These are phyloP conservation scores for Boletus rubropictus DNA, from an alignment of 768 basidiomycete genomes.

Conservation along the genomic window DNA sequence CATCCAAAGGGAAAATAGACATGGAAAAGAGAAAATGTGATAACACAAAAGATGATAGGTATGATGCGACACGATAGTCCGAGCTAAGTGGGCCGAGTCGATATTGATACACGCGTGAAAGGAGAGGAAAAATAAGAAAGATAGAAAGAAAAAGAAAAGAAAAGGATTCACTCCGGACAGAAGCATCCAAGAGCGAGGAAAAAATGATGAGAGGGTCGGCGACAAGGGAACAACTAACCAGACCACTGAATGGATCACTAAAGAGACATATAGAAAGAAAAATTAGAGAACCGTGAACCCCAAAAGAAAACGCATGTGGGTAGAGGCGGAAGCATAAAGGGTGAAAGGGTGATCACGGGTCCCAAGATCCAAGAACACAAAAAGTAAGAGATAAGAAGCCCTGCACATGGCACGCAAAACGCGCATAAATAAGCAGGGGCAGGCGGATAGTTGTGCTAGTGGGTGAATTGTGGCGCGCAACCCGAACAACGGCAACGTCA, in stretches of 20 bases:
- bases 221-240: slow-evolving; percentile 17
- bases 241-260: slow-evolving; percentile 21
- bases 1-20: slow-evolving; percentile 9
- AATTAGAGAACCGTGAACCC: slow-evolving; percentile 23
- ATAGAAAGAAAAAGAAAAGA: too few species aligned
- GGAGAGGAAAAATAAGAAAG: neutral
- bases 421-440: slow-evolving; percentile 32
- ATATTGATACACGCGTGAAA: slow-evolving; percentile 30
- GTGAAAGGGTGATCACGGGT: slow-evolving; percentile 20
- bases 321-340: slow-evolving; percentile 12
- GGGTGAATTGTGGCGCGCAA: slow-evolving; percentile 22
- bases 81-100: slow-evolving; percentile 21
- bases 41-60: slow-evolving; percentile 23
- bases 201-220: slow-evolving; percentile 6
- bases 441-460: slow-evolving; percentile 18
- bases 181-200: neutral
- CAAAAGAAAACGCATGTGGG: slow-evolving; percentile 18
- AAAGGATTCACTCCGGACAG: neutral
- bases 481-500: slow-evolving; percentile 16
- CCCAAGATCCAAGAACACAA: slow-evolving; percentile 42
- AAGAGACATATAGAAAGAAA: slow-evolving; percentile 21
- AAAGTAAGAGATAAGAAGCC: slow-evolving; percentile 25
- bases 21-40: slow-evolving; percentile 2
- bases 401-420: slow-evolving; percentile 19
- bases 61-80: slow-evolving; percentile 33